Percentiles rank a stretch among this genome's conserved stretches.
Conservation (phyloP, 2,329 filamentous ascomycete genomes). For the Trichoderma sp. region DNA sequence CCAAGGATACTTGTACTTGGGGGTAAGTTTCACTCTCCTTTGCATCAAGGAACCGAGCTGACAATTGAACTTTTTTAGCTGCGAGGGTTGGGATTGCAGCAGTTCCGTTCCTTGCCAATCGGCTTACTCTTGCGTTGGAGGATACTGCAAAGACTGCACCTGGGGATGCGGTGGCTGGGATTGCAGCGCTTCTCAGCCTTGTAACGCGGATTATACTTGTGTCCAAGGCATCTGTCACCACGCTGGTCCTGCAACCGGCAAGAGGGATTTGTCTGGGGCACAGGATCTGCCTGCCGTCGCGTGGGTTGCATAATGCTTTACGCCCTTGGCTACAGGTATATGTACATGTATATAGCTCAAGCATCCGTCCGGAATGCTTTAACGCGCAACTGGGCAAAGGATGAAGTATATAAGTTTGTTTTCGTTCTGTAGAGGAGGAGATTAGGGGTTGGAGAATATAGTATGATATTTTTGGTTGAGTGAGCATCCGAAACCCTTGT, state of each 20-base stretch:
- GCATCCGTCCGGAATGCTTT: background rate
- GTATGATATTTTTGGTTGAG: background rate
- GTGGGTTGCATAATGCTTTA: background rate
- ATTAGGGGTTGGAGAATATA: background rate
- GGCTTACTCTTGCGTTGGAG: slow-evolving; percentile 8
- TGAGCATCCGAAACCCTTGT: background rate
- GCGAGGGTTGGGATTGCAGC: slow-evolving; percentile 1
- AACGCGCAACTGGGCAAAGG: background rate
- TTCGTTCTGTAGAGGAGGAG: background rate
- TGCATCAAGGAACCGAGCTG: background rate
- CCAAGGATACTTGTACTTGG: background rate
- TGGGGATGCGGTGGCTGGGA: slow-evolving; percentile 9
- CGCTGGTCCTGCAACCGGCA: background rate
- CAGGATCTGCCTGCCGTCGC: background rate
- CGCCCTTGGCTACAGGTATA: background rate
- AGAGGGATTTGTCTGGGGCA: background rate
- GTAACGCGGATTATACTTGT: background rate
- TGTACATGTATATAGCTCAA: background rate
- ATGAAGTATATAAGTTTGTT: background rate
- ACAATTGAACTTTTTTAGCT: background rate
- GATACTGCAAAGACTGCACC: slow-evolving; percentile 5
- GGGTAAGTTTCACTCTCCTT: background rate
- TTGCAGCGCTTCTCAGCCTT: slow-evolving; percentile 2
- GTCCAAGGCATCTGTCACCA: background rate
- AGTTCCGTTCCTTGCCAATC: background rate